Conservation (phyloP, 108 stramenopile genomes). For the Cyclostephanos tholiformis region DNA sequence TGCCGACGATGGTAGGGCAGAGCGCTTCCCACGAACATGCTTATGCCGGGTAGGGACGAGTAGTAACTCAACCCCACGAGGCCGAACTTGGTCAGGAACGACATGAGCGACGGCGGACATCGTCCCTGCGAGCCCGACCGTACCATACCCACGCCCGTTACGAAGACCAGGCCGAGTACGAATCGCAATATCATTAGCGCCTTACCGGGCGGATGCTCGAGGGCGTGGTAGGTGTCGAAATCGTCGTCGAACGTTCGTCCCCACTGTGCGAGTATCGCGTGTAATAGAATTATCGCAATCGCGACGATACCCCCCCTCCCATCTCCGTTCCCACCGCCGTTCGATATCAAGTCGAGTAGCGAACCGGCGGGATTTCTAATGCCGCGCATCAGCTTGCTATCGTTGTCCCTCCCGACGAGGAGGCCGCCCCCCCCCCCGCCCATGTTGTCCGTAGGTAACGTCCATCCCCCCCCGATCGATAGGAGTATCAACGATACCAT, state of each 20-base stretch:
- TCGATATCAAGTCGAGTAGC: constrained; percentile 45
- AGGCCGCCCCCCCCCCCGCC: constrained; percentile 47
- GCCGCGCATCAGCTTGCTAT: constrained; percentile 48
- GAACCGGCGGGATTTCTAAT: constrained; percentile 68
- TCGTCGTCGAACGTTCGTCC: constrained; percentile 85
- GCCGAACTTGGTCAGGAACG: constrained; percentile 68
- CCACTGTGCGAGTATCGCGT: constrained; percentile 79
- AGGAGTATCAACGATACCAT: constrained; percentile 71
- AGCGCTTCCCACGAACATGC: constrained; percentile 56
- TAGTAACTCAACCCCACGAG: constrained; percentile 76
- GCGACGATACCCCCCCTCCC: constrained; percentile 47
- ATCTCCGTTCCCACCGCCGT: constrained; percentile 40
- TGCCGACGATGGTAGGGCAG: constrained; percentile 73
- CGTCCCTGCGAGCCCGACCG: constrained; percentile 51
- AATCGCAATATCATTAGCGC: constrained; percentile 77
- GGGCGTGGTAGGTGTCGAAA: constrained; percentile 85
- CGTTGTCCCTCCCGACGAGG: constrained; percentile 28
- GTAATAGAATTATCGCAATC: constrained; percentile 48
- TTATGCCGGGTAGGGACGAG: constrained; percentile 69
- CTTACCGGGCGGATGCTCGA: constrained; percentile 82
- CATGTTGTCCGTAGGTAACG: constrained; percentile 73
- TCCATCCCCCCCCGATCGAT: constrained; percentile 83
- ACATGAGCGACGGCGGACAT: constrained; percentile 62
- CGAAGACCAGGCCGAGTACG: constrained; percentile 57
- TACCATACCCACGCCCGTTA: constrained; percentile 58